A percentile compares a stretch with the other conserved stretches of the same genome.
These are phyloP conservation scores for Russula olivacea DNA, from an alignment of 768 basidiomycete genomes.

Conservation along the genomic window DNA sequence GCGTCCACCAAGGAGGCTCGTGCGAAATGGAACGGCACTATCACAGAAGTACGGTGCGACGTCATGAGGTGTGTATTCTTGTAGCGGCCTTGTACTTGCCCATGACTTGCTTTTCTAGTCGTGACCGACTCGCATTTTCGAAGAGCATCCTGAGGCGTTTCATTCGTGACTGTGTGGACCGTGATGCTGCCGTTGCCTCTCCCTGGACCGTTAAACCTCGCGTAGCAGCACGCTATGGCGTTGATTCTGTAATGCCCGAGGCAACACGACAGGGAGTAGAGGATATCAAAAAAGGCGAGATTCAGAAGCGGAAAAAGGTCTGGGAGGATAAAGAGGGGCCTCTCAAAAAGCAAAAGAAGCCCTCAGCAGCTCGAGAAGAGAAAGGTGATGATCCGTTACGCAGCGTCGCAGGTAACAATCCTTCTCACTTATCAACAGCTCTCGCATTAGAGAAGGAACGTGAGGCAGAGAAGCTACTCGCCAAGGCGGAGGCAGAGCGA, in stretches of 20 bases:
- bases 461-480: slow-evolving; percentile 57
- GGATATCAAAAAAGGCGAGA: slow-evolving; percentile 77
- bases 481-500: slow-evolving; percentile 65
- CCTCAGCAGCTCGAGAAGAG: slow-evolving; percentile 68
- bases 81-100: slow-evolving; percentile 3
- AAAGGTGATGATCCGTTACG: slow-evolving; percentile 43
- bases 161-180: slow-evolving; percentile 91
- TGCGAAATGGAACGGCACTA: slow-evolving; percentile 63
- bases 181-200: slow-evolving; percentile 86
- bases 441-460: slow-evolving; percentile 60
- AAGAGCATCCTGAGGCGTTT: slow-evolving; percentile 96
- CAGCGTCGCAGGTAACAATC: neutral
- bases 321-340: slow-evolving; percentile 87
- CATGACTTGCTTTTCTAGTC: slow-evolving; percentile 42
- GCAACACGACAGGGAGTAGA: slow-evolving; percentile 75
- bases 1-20: slow-evolving; percentile 48
- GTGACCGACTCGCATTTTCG: slow-evolving; percentile 92
- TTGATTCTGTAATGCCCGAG: slow-evolving; percentile 81
- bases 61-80: slow-evolving; percentile 62
- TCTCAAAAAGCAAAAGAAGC: slow-evolving; percentile 75
- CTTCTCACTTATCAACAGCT: slow-evolving; percentile 32
- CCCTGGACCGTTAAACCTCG: slow-evolving; percentile 92
- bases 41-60: slow-evolving; percentile 76
- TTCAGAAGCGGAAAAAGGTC: slow-evolving; percentile 87
- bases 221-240: slow-evolving; percentile 80